Evolutionary conservation across 78 protist genomes (phyloP), one percentile per base, ranked within the genome.

Genomic region (Dictyostelium purpureum): DNA sequence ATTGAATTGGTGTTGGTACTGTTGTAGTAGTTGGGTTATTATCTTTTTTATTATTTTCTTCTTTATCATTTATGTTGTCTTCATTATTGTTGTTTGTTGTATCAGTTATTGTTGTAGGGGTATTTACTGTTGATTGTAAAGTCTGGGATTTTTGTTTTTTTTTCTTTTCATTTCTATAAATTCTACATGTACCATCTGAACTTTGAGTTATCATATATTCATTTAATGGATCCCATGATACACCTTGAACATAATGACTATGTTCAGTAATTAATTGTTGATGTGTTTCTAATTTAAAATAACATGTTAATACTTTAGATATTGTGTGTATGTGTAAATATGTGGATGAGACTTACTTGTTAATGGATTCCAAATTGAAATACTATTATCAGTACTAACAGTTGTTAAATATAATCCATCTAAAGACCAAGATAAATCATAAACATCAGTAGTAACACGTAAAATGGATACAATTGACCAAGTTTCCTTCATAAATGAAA

Each of bases 191-290:
- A 7, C 79, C 80, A 73, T 85, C 92, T 5, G 92, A 52, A 61
- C 83, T 73, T 66, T 85, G 81, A 9, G 92, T 74, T 12, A 85
- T 10, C 24, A 85, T 33, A 59, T 40, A 85, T 21, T 47, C 66
- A 47, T 70, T 70, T 42, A 73, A 42, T n/a, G 92, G 92, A 73
- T 85, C 92, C 92, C 92, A 85, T 37, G 74, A 49, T 14, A 85
- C 92, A 26, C 92, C 92, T 73, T 85, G 92, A 47, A 85, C 92
- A 61, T 85, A 85, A 85, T 85, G 92, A 54, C 81, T 73, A 47
- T 85, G 92, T 10, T 85, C 92, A n/a, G 37, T 45, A 33, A 85
- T 85, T 12, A 35, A 26, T 85, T 85, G 92, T 71, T 52, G 49
- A 35, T 67, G 66, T 12, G 26, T 61, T 35, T 74, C 90, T 83